Conservation (phyloP, 768 basidiomycete genomes). For the Lyophyllum decastes region DNA sequence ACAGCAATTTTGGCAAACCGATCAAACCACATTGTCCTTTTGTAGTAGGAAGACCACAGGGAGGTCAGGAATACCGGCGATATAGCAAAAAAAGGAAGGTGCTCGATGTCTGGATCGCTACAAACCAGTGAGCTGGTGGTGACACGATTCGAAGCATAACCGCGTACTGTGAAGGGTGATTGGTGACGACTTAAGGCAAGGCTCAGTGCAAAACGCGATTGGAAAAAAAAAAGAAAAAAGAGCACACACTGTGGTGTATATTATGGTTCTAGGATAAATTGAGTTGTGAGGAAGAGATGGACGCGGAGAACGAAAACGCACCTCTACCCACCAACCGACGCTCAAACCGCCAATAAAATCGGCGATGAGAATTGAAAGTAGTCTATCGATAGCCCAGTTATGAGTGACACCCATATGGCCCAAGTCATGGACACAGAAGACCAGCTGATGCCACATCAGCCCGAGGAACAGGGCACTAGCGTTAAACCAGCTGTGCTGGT, state of each 20-base stretch:
- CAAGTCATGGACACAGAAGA: conserved; percentile 91
- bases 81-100: conserved; percentile 94
- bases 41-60: conserved; percentile 94
- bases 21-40: conserved; percentile 82
- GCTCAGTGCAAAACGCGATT: conserved; percentile 10
- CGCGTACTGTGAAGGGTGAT: conserved; percentile 92
- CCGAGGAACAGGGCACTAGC: conserved; percentile 83
- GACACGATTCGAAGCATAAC: conserved; percentile 9
- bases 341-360: conserved; percentile 92
- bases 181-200: conserved; percentile 77
- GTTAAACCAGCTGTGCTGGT: conserved; percentile 64
- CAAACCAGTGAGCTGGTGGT: conserved; percentile 12
- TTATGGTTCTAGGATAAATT: conserved; percentile 63
- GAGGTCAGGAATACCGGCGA: conserved; percentile 83
- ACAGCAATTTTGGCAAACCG: conserved; percentile 64
- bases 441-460: conserved; percentile 92
- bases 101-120: conserved; percentile 84
- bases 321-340: conserved; percentile 97
- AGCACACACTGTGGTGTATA: conserved; percentile 30
- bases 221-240: neutral
- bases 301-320: conserved; percentile 45
- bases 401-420: conserved; percentile 96
- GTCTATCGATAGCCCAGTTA: conserved; percentile 76
- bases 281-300: neutral
- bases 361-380: conserved; percentile 78